Base-by-base conservation (phyloP, 768 basidiomycete genomes). In the Podaxis sp. region DNA sequence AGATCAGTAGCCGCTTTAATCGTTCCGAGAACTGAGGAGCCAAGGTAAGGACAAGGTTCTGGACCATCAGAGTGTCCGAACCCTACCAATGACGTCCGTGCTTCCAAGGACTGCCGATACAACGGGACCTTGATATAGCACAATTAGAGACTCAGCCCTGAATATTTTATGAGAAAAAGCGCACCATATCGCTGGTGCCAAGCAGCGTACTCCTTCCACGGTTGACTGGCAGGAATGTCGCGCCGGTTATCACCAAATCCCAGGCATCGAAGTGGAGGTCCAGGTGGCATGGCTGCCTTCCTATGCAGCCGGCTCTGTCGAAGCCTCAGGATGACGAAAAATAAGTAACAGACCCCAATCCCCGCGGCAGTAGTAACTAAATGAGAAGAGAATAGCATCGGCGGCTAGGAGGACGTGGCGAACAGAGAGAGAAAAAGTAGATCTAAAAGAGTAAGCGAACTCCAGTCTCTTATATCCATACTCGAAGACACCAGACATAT, bases 1-100 rank as follows among this genome's bases (percentile, higher is more conserved):
- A 76, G 66, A 43, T 76, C 74, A 0, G 67, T 71, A 0, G 74
- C 74, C 12, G 68, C 70, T 58, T 73, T 67, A 2, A 69, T 55
- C 1, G 69, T 72, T 33, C 72, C 73, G 2, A 71, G 67, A 2
- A 71, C 71, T 71, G 12, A 7, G 7, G n/a, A 29, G n/a, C 7
- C 6, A 15, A n/a, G 5, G 4, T 46, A 15, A 46, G 13, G 40
- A 13, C 29, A 29, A 1, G 29, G 2, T 5, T 19, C 43, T 46
- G 17, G 13, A 19, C 2, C 43, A 55, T 17, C 38, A 40, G 36
- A 27, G 11, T 38, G 3, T 38, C 19, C 1, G 22, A 37, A 40
- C 36, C 17, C 54, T 37, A 58, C 57, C 33, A 33, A 58, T 47
- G 27, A 58, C 22, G 22, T 27, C 27, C 19, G 29, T 47, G 25